Conservation (phyloP, 2,329 filamentous ascomycete genomes). For the Emmonsiellopsis sp. region DNA sequence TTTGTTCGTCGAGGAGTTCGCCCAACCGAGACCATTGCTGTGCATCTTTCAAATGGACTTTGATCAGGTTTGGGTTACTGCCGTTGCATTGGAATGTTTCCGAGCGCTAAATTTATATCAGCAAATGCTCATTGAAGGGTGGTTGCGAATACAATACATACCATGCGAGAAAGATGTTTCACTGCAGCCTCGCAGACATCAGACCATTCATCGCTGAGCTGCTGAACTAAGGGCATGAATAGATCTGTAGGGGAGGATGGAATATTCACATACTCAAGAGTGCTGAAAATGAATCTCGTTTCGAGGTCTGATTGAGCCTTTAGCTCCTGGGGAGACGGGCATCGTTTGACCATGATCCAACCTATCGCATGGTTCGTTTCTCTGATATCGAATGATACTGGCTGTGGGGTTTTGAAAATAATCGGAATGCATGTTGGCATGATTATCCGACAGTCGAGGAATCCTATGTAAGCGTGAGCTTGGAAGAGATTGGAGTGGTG, state of each 20-base stretch:
- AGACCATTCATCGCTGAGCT: background rate
- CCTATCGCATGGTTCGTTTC: background rate
- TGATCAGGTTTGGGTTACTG: background rate
- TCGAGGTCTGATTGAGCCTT: background rate
- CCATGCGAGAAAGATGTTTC: background rate
- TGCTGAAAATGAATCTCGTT: background rate
- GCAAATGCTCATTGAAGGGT: background rate
- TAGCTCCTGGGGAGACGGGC: background rate
- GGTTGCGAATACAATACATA: too few relatives aligned
- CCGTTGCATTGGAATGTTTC: background rate
- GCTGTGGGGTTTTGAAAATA: background rate
- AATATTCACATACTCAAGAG: background rate
- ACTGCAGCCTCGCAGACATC: background rate
- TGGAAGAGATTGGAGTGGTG: background rate
- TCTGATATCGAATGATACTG: background rate
- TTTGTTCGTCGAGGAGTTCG: background rate
- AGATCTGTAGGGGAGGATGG: background rate
- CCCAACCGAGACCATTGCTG: background rate
- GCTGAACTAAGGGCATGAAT: background rate
- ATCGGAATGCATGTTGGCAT: background rate
- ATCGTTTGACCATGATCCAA: background rate
- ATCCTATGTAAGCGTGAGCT: background rate
- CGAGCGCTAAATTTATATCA: background rate
- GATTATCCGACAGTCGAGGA: background rate
- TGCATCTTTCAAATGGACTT: background rate